Evolutionary conservation across 2,329 filamentous ascomycete genomes (phyloP), one percentile per base, ranked within the genome.

Genomic region (Sclerotinia nivalis): DNA sequence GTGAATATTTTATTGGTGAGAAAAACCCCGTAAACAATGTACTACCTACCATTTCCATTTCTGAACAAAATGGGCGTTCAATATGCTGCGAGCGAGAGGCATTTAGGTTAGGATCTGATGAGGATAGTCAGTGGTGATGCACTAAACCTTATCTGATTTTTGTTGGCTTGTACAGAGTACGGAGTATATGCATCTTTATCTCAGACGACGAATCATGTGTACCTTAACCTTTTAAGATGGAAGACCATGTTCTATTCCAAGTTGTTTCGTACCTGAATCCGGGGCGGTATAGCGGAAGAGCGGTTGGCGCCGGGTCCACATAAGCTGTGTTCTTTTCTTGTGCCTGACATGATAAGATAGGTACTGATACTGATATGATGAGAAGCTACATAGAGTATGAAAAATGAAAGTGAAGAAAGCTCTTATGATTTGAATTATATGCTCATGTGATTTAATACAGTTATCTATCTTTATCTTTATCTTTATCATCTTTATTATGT

Each of bases 281-380:
- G 68, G 59, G 68, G 52, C 62, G 47, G 25, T 60, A 70, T 66
- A 50, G 68, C 68, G 66, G 25, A 70, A 70, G 66, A 60, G 68
- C 68, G 66, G 56, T 59, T 59, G 56, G 56, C 56, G 56, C 34
- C 56, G 56, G 56, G 37, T 59, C 56, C 37, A 59, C 56, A 59
- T 12, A 43, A 40, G 20, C 34, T n/a, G 10, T 59, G 34, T 59
- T 59, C 10, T n/a, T 12, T 34, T 22, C 31, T 25, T 59, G 55
- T 59, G 55, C 55, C 55, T 59, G 55, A 37, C 34, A 58, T 18
- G 55, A 40, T 58, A 40, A 40, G 54, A 40, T 37, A 31, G 52
- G 20, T 55, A 34, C 54, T 28, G 28, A 25, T 31, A 31, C 15
- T n/a, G n/a, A n/a, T n/a, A n/a, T n/a, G n/a, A 31, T 2, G 31